These are phyloP conservation scores for Lumnitzera littorea DNA, from an alignment of 345 rosid species.

Conservation along the genomic window DNA sequence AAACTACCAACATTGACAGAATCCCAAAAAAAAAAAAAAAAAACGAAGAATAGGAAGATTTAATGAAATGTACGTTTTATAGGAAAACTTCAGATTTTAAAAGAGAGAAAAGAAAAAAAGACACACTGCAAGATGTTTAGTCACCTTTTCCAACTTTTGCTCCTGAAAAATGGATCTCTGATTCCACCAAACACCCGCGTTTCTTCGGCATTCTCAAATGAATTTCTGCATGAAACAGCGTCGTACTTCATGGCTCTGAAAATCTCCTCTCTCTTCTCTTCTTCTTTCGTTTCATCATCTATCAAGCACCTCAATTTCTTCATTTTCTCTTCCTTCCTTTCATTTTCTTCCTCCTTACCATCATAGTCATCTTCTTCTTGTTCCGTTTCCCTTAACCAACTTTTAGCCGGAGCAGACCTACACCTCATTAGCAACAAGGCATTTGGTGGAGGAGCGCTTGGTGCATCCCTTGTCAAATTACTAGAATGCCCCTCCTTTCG, in stretches of 20 bases:
- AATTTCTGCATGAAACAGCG: constrained; percentile 13
- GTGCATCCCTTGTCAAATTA: constrained; percentile 3
- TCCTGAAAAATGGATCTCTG: constrained; percentile 22
- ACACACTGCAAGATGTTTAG: too few relatives aligned
- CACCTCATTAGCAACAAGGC: constrained; percentile 45
- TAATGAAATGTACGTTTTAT: too few relatives aligned
- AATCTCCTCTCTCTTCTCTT: constrained; percentile 13
- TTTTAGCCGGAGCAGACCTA: constrained; percentile 39
- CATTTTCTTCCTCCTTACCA: not conserved
- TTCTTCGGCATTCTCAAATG: constrained; percentile 23
- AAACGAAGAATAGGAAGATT: too few relatives aligned
- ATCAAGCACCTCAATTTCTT: constrained; percentile 3
- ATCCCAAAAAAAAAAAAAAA: too few relatives aligned
- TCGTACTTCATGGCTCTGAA: constrained; percentile 18
- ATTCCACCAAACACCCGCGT: constrained; percentile 25
- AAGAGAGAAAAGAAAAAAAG: too few relatives aligned
- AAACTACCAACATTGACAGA: too few relatives aligned
- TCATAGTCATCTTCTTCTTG: constrained; percentile 6
- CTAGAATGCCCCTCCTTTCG: constrained; percentile 10
- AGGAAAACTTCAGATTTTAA: too few relatives aligned
- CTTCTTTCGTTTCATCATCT: constrained; percentile 11
- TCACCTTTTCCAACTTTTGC: constrained; percentile 45
- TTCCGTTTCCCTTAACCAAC: constrained; percentile 17
- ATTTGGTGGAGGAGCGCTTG: constrained; percentile 33
- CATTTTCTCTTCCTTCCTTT: not conserved